Conservation (phyloP, 192 early-diverging fungal species). For the Pilaira anomala region DNA sequence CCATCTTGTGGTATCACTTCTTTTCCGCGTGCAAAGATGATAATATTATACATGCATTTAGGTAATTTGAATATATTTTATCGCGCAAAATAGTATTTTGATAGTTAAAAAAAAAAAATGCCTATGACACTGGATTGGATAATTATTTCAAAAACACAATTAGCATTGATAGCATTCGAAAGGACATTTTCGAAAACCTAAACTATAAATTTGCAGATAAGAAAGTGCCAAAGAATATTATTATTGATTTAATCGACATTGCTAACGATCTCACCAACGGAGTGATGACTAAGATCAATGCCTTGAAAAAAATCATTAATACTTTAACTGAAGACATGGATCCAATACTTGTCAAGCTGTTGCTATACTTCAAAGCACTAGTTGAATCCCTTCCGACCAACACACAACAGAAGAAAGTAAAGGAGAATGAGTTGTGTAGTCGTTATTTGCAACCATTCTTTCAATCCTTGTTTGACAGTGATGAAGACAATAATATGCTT, state of each 20-base stretch:
- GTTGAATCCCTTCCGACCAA: not conserved
- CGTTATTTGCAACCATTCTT: not conserved
- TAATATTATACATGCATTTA: no score
- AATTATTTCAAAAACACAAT: no score
- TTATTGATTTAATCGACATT: not conserved
- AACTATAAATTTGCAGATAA: no score
- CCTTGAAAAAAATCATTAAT: conserved; percentile 4
- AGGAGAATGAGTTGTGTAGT: not conserved
- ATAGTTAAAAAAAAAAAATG: no score
- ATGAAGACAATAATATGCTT: not conserved
- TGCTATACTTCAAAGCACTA: conserved; percentile 5
- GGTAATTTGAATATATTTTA: no score
- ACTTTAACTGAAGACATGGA: conserved; percentile 4
- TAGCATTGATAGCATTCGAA: no score
- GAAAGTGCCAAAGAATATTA: no score
- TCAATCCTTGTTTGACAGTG: not conserved
- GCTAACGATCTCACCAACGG: not conserved
- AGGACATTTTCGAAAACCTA: no score
- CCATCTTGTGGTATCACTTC: no score
- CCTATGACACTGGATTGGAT: no score
- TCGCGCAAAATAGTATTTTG: no score
- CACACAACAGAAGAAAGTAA: not conserved
- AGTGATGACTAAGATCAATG: not conserved
- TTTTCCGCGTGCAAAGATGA: no score
- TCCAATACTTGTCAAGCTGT: conserved; percentile 3